Conservation (phyloP, 305 asterid genomes). For the Plantago lanceolata region DNA sequence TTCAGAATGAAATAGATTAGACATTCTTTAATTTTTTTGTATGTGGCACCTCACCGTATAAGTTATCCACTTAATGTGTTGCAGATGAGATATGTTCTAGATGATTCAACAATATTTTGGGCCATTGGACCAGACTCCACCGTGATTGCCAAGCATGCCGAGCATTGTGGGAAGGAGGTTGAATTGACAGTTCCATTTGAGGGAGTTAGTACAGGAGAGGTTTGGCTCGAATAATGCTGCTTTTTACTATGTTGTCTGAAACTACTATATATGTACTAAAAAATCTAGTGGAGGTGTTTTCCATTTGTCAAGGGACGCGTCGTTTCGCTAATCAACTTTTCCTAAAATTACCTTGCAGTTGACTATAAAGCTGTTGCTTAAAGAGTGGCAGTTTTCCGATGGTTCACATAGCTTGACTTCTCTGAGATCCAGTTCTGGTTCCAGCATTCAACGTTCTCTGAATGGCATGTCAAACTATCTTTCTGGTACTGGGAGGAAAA, state of each 20-base stretch:
- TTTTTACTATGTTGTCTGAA: background rate
- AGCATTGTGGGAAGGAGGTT: conserved; percentile 66
- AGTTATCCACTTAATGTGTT: conserved; percentile 9
- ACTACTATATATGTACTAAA: background rate
- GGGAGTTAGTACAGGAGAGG: conserved; percentile 82
- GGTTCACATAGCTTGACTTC: conserved; percentile 58
- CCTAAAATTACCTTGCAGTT: conserved; percentile 51
- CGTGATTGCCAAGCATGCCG: conserved; percentile 70
- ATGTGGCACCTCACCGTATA: background rate
- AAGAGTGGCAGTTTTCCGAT: conserved; percentile 97
- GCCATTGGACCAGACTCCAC: conserved; percentile 60
- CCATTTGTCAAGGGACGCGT: background rate
- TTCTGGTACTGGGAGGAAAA: conserved; percentile 74
- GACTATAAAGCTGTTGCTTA: conserved; percentile 69
- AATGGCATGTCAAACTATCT: conserved; percentile 45
- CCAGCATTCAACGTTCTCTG: conserved; percentile 36
- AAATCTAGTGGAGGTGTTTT: background rate
- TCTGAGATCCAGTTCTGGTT: conserved; percentile 34
- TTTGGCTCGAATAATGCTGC: conserved; percentile 19
- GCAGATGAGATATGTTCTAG: conserved; percentile 77
- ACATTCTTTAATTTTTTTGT: background rate
- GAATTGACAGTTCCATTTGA: conserved; percentile 94
- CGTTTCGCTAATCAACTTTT: conserved; percentile 1
- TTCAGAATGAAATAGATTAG: background rate
- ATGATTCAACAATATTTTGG: conserved; percentile 96